Percentiles rank a stretch among this genome's conserved stretches.
Evolutionary conservation across 1,139 yeast genomes (phyloP).

Genomic region (Protomyces gravidus): DNA sequence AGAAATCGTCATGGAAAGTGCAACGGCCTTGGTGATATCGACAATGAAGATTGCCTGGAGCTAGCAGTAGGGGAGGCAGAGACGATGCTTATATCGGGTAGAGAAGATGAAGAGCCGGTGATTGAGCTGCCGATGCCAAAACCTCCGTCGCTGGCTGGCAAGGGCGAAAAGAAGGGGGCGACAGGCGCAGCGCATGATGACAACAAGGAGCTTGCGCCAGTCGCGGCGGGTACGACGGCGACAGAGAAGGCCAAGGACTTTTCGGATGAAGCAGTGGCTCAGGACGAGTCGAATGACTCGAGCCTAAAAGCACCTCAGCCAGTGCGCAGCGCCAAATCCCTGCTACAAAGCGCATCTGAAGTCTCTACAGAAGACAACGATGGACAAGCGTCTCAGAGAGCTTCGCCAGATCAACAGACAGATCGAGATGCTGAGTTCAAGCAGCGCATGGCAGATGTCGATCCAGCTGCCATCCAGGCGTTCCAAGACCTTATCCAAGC

Average conservation of each 20-base stretch:
- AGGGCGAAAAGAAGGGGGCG: too few species aligned
- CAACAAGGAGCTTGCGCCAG: background rate
- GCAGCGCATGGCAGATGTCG: background rate
- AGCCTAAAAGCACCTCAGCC: background rate
- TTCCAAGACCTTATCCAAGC: conserved; percentile 9
- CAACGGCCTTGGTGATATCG: too few species aligned
- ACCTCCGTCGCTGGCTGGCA: background rate
- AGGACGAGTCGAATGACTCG: background rate
- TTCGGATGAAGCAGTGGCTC: background rate
- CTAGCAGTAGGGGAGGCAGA: too few species aligned
- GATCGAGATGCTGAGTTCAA: conserved; percentile 8
- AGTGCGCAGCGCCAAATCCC: background rate
- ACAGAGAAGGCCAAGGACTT: background rate
- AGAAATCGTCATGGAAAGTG: background rate
- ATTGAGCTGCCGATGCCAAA: background rate
- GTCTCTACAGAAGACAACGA: background rate
- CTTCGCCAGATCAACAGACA: background rate
- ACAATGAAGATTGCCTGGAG: too few species aligned
- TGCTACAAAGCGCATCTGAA: background rate
- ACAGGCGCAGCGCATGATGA: background rate
- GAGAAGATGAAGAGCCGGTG: background rate
- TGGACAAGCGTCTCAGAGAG: background rate
- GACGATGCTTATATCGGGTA: background rate
- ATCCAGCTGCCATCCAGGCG: conserved; percentile 1
- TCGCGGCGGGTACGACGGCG: background rate